Evolutionary conservation across 805 yeast species (phyloP).

Genomic region (Pichia sporocuriosa): DNA sequence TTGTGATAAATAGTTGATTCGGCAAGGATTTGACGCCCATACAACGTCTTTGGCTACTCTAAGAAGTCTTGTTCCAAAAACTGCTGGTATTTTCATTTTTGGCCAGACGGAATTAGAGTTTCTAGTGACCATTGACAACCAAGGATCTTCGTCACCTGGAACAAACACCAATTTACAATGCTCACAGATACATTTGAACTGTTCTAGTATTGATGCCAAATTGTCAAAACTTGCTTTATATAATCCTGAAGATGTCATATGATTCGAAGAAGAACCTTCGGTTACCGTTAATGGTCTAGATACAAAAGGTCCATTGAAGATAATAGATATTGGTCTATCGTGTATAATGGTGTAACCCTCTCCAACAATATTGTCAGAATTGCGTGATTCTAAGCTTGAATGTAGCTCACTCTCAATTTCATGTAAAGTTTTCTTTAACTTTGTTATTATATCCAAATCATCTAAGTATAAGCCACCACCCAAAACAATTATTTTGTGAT

Average conservation of each 20-base stretch:
- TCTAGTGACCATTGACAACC: slow-evolving; percentile 67
- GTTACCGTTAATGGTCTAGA: slow-evolving; percentile 58
- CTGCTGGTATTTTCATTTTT: slow-evolving; percentile 58
- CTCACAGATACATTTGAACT: slow-evolving; percentile 47
- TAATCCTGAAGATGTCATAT: slow-evolving; percentile 43
- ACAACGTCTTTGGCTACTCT: slow-evolving; percentile 44
- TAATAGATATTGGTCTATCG: slow-evolving; percentile 37
- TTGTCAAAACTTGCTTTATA: slow-evolving; percentile 69
- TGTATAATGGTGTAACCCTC: neutral
- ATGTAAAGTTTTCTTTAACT: slow-evolving; percentile 54
- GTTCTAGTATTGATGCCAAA: slow-evolving; percentile 57
- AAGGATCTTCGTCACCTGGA: slow-evolving; percentile 92
- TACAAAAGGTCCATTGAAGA: slow-evolving; percentile 76
- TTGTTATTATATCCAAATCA: slow-evolving; percentile 50
- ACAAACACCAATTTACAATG: slow-evolving; percentile 59
- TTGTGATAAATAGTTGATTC: slow-evolving; percentile 74
- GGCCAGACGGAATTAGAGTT: slow-evolving; percentile 67
- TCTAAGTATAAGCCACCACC: slow-evolving; percentile 75
- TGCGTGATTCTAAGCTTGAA: slow-evolving; percentile 18
- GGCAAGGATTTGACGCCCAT: slow-evolving; percentile 72
- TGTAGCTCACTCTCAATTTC: slow-evolving; percentile 43
- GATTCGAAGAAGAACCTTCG: slow-evolving; percentile 40
- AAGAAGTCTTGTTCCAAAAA: slow-evolving; percentile 63
- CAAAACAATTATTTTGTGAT: slow-evolving; percentile 58
- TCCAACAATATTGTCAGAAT: no score